Conservation (phyloP, 805 yeast species). For the Metschnikowia orientalis region DNA sequence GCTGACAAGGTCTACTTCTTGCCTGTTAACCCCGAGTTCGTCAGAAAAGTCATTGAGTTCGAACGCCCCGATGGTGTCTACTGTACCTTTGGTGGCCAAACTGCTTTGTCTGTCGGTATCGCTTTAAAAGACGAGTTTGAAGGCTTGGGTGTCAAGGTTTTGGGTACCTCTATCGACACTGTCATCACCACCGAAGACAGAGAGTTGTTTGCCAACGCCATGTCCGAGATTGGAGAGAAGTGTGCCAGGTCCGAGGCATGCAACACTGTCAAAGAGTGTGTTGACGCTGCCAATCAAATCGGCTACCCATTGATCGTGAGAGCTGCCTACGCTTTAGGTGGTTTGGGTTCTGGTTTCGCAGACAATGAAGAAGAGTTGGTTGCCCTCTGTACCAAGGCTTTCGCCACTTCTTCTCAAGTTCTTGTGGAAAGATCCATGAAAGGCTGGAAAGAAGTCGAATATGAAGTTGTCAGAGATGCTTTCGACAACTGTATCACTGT, state of each 20-base stretch:
- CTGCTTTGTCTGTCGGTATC: conserved; percentile 95
- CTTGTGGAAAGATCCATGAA: conserved; percentile 94
- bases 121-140: conserved; percentile 93
- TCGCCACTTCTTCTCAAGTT: conserved; percentile 94
- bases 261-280: conserved; percentile 71
- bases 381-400: conserved; percentile 83
- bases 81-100: conserved; percentile 98
- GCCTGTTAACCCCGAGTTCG: conserved; percentile 97
- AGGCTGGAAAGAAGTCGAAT: conserved; percentile 99
- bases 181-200: conserved; percentile 97
- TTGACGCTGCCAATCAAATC: conserved; percentile 76
- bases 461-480: conserved; percentile 97
- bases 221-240: conserved; percentile 93
- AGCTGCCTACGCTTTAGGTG: conserved; percentile 97
- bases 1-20: conserved; percentile 97
- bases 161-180: conserved; percentile 96
- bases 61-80: conserved; percentile 97
- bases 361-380: conserved; percentile 78
- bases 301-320: conserved; percentile 95
- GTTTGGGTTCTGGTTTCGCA: conserved; percentile 97
- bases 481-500: conserved; percentile 97
- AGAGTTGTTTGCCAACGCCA: conserved; percentile 89
- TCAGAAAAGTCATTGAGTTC: conserved; percentile 87
- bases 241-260: conserved; percentile 94
- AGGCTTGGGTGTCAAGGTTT: conserved; percentile 83